Evolutionary conservation across 768 basidiomycete genomes (phyloP).

Genomic region (Auricularia cornea): DNA sequence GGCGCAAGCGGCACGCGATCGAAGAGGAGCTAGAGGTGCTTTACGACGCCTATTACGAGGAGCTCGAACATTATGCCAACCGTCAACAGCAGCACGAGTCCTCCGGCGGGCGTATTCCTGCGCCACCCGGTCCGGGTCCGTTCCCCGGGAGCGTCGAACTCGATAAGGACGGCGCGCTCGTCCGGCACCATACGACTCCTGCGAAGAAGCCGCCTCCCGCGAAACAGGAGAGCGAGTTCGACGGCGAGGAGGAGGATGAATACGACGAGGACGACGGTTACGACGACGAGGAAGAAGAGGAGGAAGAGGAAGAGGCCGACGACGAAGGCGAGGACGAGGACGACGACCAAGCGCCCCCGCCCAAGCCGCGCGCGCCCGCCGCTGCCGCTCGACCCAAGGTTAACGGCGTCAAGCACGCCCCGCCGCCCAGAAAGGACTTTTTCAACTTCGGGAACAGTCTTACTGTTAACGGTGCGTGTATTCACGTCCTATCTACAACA

Average conservation of each 20-base stretch:
- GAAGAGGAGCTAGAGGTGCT: constrained; percentile 99
- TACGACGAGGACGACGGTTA: constrained; percentile 52
- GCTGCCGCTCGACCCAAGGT: background rate
- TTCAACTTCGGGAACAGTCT: constrained; percentile 76
- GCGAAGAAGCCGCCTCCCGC: constrained; percentile 22
- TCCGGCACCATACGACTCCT: constrained; percentile 21
- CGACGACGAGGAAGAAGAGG: constrained; percentile 46
- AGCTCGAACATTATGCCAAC: constrained; percentile 98
- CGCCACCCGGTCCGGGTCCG: constrained; percentile 92
- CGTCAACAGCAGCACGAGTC: constrained; percentile 93
- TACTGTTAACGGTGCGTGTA: constrained; percentile 65
- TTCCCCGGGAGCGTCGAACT: constrained; percentile 98
- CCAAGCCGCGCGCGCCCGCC: background rate
- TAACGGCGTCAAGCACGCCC: background rate
- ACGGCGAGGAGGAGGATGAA: constrained; percentile 32
- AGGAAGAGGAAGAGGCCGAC: constrained; percentile 51
- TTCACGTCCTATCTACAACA: constrained; percentile 9
- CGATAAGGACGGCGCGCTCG: constrained; percentile 78
- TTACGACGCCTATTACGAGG: constrained; percentile 99
- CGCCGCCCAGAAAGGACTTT: constrained; percentile 39
- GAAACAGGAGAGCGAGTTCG: constrained; percentile 55
- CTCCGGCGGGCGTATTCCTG: constrained; percentile 81
- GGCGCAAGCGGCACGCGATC: constrained; percentile 95
- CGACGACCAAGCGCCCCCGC: constrained; percentile 32
- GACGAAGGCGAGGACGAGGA: constrained; percentile 67